Evolutionary conservation across 1,284 basidiomycete genomes (phyloP), one percentile per base, ranked within the genome.

Genomic region (Sanguinoderma infundibulare): DNA sequence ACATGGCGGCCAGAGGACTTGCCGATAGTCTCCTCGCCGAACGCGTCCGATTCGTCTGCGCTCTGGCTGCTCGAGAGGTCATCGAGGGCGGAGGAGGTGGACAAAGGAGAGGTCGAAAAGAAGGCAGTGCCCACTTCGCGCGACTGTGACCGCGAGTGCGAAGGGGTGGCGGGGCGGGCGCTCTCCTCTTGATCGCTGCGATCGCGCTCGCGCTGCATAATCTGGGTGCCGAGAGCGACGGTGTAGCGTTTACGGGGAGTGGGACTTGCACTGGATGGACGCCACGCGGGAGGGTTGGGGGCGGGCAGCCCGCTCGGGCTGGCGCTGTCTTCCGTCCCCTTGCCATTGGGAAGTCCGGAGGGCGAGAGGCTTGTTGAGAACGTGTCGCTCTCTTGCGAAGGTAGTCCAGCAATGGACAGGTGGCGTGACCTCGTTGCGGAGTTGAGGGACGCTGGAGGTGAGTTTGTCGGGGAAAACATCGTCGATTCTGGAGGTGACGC

Each of bases 201-300:
- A 63, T 73, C 78, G 68, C 44, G 75, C 64, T 73, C 78, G 68
- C 44, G 81, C 8, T 81, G 78, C 53, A 83, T 80, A 61, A 90
- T 85, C 0, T 88, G 87, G 5, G 83, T 86, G 15, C 91, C 91
- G 0, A 94, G 80, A 1, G 92, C 91, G 47, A 93, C 90, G 0
- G 92, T 93, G 70, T 94, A 93, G 36, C 92, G 80, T 69, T 94
- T 94, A 50, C 89, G 77, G 1, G 90, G 89, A 0, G 90, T 91
- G 1, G 90, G 90, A 65, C 88, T 90, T 32, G 87, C 79, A 60
- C 81, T 90, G 1, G 79, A 73, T 14, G 79, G 79, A 1, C 73
- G 70, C 42, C 74, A 57, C 3, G 72, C 65, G 38, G 73, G 75
- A 9, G 74, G 66, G 46, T 69, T 71, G 5, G 81, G 76, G 5